A percentile compares a stretch with the other conserved stretches of the same genome.
These are phyloP conservation scores for Sugiyamaella chiloensis DNA, from an alignment of 805 yeast genomes.

Conservation along the genomic window DNA sequence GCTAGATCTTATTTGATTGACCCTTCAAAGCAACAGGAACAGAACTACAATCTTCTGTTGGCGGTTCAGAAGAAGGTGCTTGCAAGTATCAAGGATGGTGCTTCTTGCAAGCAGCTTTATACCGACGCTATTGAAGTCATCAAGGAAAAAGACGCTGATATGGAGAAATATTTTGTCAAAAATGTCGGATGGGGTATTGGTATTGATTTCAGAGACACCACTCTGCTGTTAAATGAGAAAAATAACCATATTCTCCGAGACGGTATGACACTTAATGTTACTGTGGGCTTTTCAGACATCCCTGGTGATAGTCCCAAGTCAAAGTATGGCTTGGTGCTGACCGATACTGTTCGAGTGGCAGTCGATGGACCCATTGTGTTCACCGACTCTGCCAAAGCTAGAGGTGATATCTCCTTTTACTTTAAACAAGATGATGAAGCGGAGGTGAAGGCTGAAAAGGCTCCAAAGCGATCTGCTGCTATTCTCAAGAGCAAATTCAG, in stretches of 20 bases:
- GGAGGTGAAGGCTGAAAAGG: constrained; percentile 30
- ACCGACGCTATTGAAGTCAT: constrained; percentile 58
- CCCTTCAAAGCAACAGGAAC: constrained; percentile 75
- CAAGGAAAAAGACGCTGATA: constrained; percentile 59
- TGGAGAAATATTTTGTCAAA: constrained; percentile 63
- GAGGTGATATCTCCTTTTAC: constrained; percentile 77
- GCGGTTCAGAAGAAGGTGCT: constrained; percentile 67
- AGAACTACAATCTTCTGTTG: constrained; percentile 72
- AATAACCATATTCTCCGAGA: constrained; percentile 64
- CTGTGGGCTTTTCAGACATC: constrained; percentile 72
- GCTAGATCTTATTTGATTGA: constrained; percentile 87
- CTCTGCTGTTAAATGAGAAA: constrained; percentile 68
- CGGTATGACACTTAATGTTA: constrained; percentile 71
- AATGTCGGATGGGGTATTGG: constrained; percentile 89
- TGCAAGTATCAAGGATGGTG: constrained; percentile 62
- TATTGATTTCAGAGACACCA: constrained; percentile 80
- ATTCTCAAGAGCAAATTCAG: constrained; percentile 76
- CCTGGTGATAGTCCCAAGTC: constrained; percentile 46
- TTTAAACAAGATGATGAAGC: constrained; percentile 65
- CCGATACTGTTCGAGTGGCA: constrained; percentile 77
- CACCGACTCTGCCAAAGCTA: constrained; percentile 69
- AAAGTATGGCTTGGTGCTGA: constrained; percentile 65
- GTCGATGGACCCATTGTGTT: constrained; percentile 58
- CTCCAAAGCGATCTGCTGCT: constrained; percentile 46
- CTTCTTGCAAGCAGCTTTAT: constrained; percentile 63